phyloP scores from a whole-genome alignment of 2,329 filamentous ascomycete species.

The Alternaria triticimaculans region DNA sequence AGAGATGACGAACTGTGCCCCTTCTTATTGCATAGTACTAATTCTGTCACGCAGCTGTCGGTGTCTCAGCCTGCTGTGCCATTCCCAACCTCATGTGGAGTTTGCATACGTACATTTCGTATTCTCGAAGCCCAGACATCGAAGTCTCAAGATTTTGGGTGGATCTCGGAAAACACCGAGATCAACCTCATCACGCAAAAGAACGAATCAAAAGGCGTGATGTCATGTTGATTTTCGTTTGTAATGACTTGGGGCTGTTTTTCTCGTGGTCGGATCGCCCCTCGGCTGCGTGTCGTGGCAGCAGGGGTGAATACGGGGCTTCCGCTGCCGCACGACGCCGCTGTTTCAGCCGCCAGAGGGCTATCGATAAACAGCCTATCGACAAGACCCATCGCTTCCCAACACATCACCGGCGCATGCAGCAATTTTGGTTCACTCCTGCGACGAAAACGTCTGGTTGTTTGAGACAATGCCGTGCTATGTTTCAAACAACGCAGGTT shows the following conservation, averaged over 20 bases:
- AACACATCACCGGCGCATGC: slow-evolving; percentile 14
- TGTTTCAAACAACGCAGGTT: slow-evolving; percentile 6
- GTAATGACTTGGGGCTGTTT: slow-evolving; percentile 9
- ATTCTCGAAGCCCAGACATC: not conserved
- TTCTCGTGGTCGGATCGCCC: slow-evolving; percentile 13
- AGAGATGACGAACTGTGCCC: not conserved
- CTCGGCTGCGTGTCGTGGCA: slow-evolving; percentile 12
- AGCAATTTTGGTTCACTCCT: slow-evolving; percentile 2
- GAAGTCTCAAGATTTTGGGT: not conserved
- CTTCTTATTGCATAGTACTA: slow-evolving; percentile 1
- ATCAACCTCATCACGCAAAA: slow-evolving; percentile 4
- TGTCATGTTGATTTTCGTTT: slow-evolving; percentile 14
- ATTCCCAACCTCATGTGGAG: not conserved
- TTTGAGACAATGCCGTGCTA: slow-evolving; percentile 5
- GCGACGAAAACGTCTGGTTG: not conserved
- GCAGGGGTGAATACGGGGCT: slow-evolving; percentile 15
- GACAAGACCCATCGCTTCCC: slow-evolving; percentile 14
- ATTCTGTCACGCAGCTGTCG: not conserved
- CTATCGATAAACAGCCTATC: slow-evolving; percentile 25
- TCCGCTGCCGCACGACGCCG: slow-evolving; percentile 19
- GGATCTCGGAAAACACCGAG: slow-evolving; percentile 10
- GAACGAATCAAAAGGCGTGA: slow-evolving; percentile 17
- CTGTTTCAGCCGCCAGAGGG: slow-evolving; percentile 24
- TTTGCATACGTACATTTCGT: not conserved
- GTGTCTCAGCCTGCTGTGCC: slow-evolving; percentile 4